Evolutionary conservation across 2,329 filamentous ascomycete species (phyloP).

Genomic region (Neonectria hederae): DNA sequence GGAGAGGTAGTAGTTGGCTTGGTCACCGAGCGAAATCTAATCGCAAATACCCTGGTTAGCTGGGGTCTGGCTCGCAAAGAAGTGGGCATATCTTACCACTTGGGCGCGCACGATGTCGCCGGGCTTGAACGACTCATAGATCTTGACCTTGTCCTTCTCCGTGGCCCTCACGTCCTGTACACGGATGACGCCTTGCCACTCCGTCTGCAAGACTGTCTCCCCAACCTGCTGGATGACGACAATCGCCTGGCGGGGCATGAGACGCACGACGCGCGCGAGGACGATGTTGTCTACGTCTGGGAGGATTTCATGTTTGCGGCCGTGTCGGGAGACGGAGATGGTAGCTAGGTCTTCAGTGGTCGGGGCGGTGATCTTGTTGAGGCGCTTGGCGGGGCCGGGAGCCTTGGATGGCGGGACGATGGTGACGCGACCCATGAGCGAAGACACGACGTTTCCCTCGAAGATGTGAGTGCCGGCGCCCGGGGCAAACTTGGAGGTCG

Average conservation of each 20-base stretch:
- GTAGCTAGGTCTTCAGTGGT: slow-evolving; percentile 57
- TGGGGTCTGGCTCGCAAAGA: background rate
- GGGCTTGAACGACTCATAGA: slow-evolving; percentile 90
- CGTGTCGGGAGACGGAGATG: slow-evolving; percentile 64
- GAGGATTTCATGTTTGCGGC: slow-evolving; percentile 73
- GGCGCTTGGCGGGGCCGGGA: slow-evolving; percentile 65
- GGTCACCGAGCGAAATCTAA: slow-evolving; percentile 88
- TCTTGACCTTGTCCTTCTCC: slow-evolving; percentile 93
- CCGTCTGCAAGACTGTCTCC: slow-evolving; percentile 75
- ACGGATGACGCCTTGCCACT: slow-evolving; percentile 86
- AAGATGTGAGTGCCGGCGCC: slow-evolving; percentile 88
- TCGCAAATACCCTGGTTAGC: slow-evolving; percentile 17
- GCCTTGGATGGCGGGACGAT: slow-evolving; percentile 59
- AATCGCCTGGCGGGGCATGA: slow-evolving; percentile 85
- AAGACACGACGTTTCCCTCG: slow-evolving; percentile 79
- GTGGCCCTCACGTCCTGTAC: slow-evolving; percentile 93
- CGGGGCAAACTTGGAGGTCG: slow-evolving; percentile 71
- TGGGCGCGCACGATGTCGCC: slow-evolving; percentile 90
- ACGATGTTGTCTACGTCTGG: slow-evolving; percentile 84
- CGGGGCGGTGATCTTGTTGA: slow-evolving; percentile 64
- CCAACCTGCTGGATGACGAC: slow-evolving; percentile 88
- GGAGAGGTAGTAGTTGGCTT: slow-evolving; percentile 93
- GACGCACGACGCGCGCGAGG: slow-evolving; percentile 84
- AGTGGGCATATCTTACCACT: slow-evolving; percentile 65
- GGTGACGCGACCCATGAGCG: slow-evolving; percentile 78